Percentiles rank a stretch among this genome's conserved stretches.
These are phyloP conservation scores for Blastomyces percursus DNA, from an alignment of 2,329 filamentous ascomycete genomes.

Conservation along the genomic window DNA sequence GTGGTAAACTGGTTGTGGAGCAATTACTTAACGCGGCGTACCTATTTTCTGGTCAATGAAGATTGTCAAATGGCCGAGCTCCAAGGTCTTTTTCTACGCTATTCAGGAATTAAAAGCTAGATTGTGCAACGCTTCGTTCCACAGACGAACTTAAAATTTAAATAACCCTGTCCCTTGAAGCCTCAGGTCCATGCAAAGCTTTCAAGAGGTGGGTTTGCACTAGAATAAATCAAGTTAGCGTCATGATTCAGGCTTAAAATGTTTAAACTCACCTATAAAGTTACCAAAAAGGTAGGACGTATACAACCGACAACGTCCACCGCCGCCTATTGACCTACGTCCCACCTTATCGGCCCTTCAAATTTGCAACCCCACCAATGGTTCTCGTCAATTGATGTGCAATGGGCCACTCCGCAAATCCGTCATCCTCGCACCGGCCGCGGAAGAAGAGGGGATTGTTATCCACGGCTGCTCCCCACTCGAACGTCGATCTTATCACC, in stretches of 20 bases:
- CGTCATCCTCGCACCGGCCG: slow-evolving; percentile 30
- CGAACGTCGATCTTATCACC: slow-evolving; percentile 34
- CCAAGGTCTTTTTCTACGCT: no score
- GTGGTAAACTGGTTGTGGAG: no score
- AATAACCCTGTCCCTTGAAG: no score
- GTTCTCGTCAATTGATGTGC: slow-evolving; percentile 1
- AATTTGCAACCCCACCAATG: not conserved
- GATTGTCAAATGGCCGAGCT: no score
- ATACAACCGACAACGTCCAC: not conserved
- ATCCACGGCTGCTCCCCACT: slow-evolving; percentile 22
- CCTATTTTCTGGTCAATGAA: no score
- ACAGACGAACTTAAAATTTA: not conserved
- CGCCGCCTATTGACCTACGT: not conserved
- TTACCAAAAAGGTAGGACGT: no score
- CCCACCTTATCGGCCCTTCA: not conserved
- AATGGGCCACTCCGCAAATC: slow-evolving; percentile 20
- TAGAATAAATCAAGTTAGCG: not conserved
- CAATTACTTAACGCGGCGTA: no score
- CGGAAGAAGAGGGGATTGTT: slow-evolving; percentile 36
- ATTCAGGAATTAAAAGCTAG: no score
- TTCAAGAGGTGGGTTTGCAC: not conserved
- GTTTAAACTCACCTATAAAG: not conserved
- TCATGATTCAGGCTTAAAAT: not conserved
- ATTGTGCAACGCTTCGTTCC: no score
- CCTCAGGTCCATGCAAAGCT: no score